Evolutionary conservation across 192 early-diverging fungal genomes (phyloP).

Genomic region (Diversispora epigaea): DNA sequence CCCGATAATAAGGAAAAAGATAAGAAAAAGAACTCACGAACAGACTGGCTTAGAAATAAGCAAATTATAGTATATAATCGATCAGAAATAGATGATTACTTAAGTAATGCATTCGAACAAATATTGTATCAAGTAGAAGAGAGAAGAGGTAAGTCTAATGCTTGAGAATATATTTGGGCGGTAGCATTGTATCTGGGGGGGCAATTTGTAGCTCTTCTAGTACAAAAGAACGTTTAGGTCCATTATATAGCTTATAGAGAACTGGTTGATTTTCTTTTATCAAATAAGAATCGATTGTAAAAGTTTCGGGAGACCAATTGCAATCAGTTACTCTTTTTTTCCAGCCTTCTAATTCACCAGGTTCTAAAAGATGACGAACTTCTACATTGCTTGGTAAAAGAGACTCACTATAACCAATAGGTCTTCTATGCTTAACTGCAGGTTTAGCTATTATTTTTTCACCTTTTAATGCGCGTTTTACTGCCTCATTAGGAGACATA

Average conservation of each 20-base stretch:
- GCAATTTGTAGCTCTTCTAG: not conserved
- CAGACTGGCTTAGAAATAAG: not conserved
- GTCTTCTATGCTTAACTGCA: constrained; percentile 10
- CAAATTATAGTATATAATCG: not conserved
- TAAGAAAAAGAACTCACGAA: not conserved
- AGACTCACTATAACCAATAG: constrained; percentile 11
- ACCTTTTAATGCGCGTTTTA: constrained; percentile 8
- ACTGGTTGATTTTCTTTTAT: not conserved
- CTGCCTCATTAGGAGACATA: constrained; percentile 15
- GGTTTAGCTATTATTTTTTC: constrained; percentile 12
- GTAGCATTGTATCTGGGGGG: not conserved
- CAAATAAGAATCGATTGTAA: not conserved
- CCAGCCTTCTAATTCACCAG: too few relatives aligned
- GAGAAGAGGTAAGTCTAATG: not conserved
- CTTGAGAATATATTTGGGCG: not conserved
- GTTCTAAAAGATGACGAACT: too few relatives aligned
- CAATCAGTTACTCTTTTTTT: too few relatives aligned
- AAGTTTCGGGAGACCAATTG: not conserved
- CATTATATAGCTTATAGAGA: not conserved
- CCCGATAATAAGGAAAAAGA: not conserved
- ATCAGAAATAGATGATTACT: constrained; percentile 17
- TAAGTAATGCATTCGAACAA: constrained; percentile 10
- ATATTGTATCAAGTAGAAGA: constrained; percentile 1
- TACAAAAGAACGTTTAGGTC: not conserved
- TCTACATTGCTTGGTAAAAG: not conserved